phyloP scores from a whole-genome alignment of 2,329 filamentous ascomycete genomes.

The Penicillium crustosum region DNA sequence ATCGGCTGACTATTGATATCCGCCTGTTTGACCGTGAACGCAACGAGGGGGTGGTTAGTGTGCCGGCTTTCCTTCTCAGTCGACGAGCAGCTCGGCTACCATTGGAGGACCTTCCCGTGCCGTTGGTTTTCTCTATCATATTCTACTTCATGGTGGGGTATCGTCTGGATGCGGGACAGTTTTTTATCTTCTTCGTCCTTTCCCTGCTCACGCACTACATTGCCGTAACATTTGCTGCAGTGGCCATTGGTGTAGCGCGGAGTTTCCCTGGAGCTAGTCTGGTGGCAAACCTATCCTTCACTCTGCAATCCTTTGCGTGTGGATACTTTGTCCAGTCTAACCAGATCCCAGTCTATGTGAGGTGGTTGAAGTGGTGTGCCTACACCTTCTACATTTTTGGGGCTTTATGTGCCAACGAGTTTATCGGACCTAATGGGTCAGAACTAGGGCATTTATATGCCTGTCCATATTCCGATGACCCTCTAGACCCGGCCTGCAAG shows the following conservation, averaged over 20 bases:
- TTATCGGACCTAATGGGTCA: constrained; percentile 45
- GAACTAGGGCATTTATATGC: constrained; percentile 66
- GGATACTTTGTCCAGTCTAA: constrained; percentile 75
- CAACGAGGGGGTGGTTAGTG: constrained; percentile 69
- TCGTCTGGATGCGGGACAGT: constrained; percentile 61
- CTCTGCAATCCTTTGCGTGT: constrained; percentile 70
- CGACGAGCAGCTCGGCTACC: constrained; percentile 66
- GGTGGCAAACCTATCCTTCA: constrained; percentile 71
- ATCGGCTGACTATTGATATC: constrained; percentile 72
- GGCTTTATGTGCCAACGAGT: constrained; percentile 71
- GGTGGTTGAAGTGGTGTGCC: constrained; percentile 64
- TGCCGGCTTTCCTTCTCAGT: constrained; percentile 68
- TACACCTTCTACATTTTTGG: constrained; percentile 63
- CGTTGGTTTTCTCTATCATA: constrained; percentile 67
- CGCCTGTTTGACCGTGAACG: constrained; percentile 73
- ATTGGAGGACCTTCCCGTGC: constrained; percentile 71
- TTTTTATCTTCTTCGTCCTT: constrained; percentile 70
- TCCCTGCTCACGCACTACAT: constrained; percentile 71
- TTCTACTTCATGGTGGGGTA: constrained; percentile 80
- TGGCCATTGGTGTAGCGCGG: constrained; percentile 64
- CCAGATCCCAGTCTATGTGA: constrained; percentile 72
- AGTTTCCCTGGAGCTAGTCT: constrained; percentile 70
- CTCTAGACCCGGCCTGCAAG: constrained; percentile 62
- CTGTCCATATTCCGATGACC: constrained; percentile 65
- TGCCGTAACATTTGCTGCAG: constrained; percentile 68